Percentiles rank a stretch among this genome's conserved stretches.
phyloP scores from a whole-genome alignment of 768 basidiomycete genomes.

The Termitomyces sp. region DNA sequence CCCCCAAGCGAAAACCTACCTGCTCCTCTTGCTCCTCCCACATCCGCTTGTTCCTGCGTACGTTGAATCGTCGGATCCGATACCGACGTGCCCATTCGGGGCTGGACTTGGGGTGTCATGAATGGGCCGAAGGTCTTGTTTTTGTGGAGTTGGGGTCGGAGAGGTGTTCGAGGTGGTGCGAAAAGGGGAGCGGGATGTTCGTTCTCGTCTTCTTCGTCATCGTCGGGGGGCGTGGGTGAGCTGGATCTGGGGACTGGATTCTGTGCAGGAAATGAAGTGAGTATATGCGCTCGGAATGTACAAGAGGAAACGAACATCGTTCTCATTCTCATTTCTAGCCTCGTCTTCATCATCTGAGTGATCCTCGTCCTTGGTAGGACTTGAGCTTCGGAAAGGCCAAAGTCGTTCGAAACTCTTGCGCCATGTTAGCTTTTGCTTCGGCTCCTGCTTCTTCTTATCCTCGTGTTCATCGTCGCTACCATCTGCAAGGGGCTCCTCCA shows the following conservation, averaged over 20 bases:
- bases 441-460: constrained; percentile 14
- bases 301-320: constrained; percentile 7
- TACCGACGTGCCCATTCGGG: background rate
- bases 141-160: constrained; percentile 10
- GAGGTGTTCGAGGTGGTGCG: constrained; percentile 23
- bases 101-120: constrained; percentile 65
- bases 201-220: constrained; percentile 7
- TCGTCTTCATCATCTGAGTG: background rate
- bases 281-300: background rate
- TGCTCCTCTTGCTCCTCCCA: background rate
- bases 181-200: constrained; percentile 18
- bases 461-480: constrained; percentile 9
- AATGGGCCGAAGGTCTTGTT: constrained; percentile 34
- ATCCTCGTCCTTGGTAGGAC: constrained; percentile 19
- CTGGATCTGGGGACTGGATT: too few species aligned
- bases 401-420: constrained; percentile 39
- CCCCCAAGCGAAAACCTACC: constrained; percentile 40
- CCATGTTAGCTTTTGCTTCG: constrained; percentile 33
- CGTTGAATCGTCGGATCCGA: background rate
- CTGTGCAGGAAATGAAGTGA: too few species aligned
- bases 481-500: constrained; percentile 19
- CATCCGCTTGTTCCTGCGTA: too few species aligned
- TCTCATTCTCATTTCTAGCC: constrained; percentile 2
- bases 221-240: background rate
- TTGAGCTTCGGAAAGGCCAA: constrained; percentile 35